Conservation (phyloP, 805 yeast species). For the Grigorovia yakushimaensis region DNA sequence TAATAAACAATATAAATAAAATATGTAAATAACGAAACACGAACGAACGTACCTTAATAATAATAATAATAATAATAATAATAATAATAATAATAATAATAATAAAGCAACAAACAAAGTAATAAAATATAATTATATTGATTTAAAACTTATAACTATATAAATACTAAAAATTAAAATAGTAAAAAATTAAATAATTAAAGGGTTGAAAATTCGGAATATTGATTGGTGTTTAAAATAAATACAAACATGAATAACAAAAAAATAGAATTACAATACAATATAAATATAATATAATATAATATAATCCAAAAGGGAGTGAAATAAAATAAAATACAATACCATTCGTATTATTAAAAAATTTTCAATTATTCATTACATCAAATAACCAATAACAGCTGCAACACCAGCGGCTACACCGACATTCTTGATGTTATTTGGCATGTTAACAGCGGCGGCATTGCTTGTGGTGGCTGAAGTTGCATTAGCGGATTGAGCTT, state of each 20-base stretch:
- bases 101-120: neutral
- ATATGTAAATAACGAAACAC: too few species aligned
- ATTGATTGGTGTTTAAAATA: constrained; percentile 1
- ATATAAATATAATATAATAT: too few species aligned
- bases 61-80: too few species aligned
- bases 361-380: too few species aligned
- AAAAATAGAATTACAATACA: too few species aligned
- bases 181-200: neutral
- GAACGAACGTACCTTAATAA: too few species aligned
- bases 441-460: constrained; percentile 3
- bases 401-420: constrained; percentile 10
- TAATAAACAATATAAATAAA: too few species aligned
- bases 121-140: too few species aligned
- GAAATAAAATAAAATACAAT: neutral
- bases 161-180: neutral
- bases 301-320: neutral
- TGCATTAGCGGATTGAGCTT: constrained; percentile 5
- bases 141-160: neutral
- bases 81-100: too few species aligned
- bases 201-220: neutral
- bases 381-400: constrained; percentile 10
- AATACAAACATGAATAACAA: constrained; percentile 1
- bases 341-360: too few species aligned
- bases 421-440: neutral
- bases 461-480: constrained; percentile 2